Conservation (phyloP, 2,329 filamentous ascomycete species). For the Verticillium zaregamsianum region DNA sequence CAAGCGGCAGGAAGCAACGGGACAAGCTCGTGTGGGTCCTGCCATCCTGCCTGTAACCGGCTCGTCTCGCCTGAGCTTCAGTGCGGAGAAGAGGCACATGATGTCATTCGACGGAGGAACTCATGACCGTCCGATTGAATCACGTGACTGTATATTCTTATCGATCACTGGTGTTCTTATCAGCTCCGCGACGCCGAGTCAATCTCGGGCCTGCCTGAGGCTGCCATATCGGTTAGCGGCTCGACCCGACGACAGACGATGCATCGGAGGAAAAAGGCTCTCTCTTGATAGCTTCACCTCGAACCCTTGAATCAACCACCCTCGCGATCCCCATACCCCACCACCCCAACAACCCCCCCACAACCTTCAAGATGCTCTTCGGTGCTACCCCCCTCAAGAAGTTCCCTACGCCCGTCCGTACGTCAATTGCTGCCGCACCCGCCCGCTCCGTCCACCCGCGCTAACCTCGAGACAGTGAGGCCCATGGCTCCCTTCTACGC, state of each 20-base stretch:
- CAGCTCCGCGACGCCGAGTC: not conserved
- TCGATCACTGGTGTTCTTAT: not conserved
- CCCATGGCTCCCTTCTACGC: conserved; percentile 91
- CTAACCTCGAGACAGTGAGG: conserved; percentile 56
- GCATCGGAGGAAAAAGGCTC: conserved; percentile 34
- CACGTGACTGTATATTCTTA: not conserved
- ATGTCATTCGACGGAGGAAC: conserved; percentile 7
- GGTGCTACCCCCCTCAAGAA: conserved; percentile 66
- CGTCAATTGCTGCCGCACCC: conserved; percentile 39
- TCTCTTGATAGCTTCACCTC: conserved; percentile 28
- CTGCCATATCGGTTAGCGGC: not conserved
- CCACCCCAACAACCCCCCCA: conserved; percentile 30
- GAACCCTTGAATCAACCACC: conserved; percentile 19
- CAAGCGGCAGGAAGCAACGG: conserved; percentile 1
- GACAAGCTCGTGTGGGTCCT: conserved; percentile 4
- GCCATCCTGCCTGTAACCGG: conserved; percentile 5
- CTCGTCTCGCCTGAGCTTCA: conserved; percentile 9
- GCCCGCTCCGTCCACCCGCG: not conserved
- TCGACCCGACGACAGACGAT: conserved; percentile 11
- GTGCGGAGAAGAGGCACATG: conserved; percentile 13
- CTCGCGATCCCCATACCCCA: conserved; percentile 27
- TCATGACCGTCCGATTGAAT: not conserved
- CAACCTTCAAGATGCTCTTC: conserved; percentile 65
- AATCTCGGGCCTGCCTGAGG: not conserved
- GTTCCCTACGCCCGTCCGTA: conserved; percentile 75